A percentile compares a stretch with the other conserved stretches of the same genome.
phyloP scores from a whole-genome alignment of 2,329 filamentous ascomycete genomes.

The Diaporthe ampelina region DNA sequence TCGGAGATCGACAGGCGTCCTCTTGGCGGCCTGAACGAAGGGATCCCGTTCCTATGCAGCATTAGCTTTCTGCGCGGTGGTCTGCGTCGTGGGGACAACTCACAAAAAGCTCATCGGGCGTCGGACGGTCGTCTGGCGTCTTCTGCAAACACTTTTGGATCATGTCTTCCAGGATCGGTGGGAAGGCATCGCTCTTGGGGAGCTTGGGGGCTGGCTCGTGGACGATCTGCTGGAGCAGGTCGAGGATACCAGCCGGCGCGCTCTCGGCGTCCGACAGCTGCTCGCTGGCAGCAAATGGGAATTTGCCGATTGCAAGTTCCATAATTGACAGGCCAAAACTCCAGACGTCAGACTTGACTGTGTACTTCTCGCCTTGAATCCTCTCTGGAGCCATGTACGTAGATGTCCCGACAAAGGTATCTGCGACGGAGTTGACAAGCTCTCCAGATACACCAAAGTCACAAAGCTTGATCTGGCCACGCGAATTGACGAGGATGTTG shows the following conservation, averaged over 20 bases:
- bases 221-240: slow-evolving; percentile 96
- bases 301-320: slow-evolving; percentile 97
- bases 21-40: slow-evolving; percentile 95
- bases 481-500: slow-evolving; percentile 95
- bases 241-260: slow-evolving; percentile 93
- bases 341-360: slow-evolving; percentile 99
- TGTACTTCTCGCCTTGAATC: slow-evolving; percentile 97
- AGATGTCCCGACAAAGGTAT: slow-evolving; percentile 98
- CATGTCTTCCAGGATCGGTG: slow-evolving; percentile 94
- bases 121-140: slow-evolving; percentile 88
- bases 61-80: slow-evolving; percentile 16
- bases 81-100: slow-evolving; percentile 51
- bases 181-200: slow-evolving; percentile 98
- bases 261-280: slow-evolving; percentile 80
- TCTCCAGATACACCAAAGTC: slow-evolving; percentile 99
- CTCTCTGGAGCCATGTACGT: slow-evolving; percentile 99
- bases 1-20: slow-evolving; percentile 92
- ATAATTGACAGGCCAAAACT: slow-evolving; percentile 96
- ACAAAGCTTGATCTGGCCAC: slow-evolving; percentile 95
- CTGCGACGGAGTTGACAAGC: slow-evolving; percentile 96
- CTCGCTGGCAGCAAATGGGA: slow-evolving; percentile 87
- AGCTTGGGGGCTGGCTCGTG: slow-evolving; percentile 94
- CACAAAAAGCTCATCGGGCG: slow-evolving; percentile 93
- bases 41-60: slow-evolving; percentile 83
- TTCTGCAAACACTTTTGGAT: slow-evolving; percentile 96